These are phyloP conservation scores for Akebia trifoliata DNA, from an alignment of 164 flowering plant species.

Conservation along the genomic window DNA sequence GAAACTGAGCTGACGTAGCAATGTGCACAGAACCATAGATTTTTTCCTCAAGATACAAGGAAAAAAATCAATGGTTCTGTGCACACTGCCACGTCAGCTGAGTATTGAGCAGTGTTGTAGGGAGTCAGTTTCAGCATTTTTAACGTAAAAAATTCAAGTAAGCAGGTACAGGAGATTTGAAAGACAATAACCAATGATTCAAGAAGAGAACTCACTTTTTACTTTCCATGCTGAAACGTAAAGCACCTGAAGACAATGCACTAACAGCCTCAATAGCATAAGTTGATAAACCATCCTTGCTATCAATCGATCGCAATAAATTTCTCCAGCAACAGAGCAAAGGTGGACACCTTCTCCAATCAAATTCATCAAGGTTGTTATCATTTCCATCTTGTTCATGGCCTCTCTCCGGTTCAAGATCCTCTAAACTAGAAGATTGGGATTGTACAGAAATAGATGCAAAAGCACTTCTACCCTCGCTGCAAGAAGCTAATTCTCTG, in stretches of 20 bases:
- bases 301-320: conserved; percentile 41
- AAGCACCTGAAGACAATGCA: conserved; percentile 42
- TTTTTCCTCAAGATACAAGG: too few relatives aligned
- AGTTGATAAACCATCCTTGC: conserved; percentile 35
- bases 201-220: conserved; percentile 49
- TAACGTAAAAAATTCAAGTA: too few relatives aligned
- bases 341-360: conserved; percentile 55
- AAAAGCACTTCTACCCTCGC: conserved; percentile 59
- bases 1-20: too few relatives aligned
- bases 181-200: background rate
- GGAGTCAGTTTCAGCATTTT: too few relatives aligned
- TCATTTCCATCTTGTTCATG: conserved; percentile 26
- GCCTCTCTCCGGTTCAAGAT: conserved; percentile 25
- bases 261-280: conserved; percentile 47
- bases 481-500: conserved; percentile 45
- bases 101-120: too few relatives aligned
- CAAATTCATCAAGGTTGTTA: conserved; percentile 24
- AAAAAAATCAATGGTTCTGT: too few relatives aligned
- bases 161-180: background rate
- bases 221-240: conserved; percentile 54
- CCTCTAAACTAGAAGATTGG: conserved; percentile 25
- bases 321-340: conserved; percentile 64
- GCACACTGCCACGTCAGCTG: too few relatives aligned
- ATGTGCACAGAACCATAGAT: too few relatives aligned
- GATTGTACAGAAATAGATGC: conserved; percentile 24